phyloP scores from a whole-genome alignment of 495 filamentous ascomycete genomes.

The Pyrenopolyporus hunteri region DNA sequence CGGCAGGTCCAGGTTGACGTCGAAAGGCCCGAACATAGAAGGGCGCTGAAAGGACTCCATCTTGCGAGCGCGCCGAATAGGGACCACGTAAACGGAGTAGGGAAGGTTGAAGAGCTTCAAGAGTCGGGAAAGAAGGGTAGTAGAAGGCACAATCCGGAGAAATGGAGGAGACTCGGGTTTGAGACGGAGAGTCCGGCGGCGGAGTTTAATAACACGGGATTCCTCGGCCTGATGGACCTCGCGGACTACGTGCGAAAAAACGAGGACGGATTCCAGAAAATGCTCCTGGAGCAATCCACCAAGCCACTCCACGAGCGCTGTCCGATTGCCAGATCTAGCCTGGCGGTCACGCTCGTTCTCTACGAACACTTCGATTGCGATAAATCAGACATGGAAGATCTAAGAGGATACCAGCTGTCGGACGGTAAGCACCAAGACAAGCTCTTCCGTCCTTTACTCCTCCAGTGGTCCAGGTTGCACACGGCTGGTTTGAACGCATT shows the following conservation, averaged over 20 bases:
- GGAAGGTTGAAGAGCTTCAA: slow-evolving; percentile 42
- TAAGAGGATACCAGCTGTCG: slow-evolving; percentile 74
- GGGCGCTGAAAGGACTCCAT: slow-evolving; percentile 83
- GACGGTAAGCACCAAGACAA: slow-evolving; percentile 86
- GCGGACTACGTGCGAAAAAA: slow-evolving; percentile 90
- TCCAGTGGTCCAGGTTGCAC: slow-evolving; percentile 98
- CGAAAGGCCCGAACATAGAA: slow-evolving; percentile 85
- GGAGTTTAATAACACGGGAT: slow-evolving; percentile 87
- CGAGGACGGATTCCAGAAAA: slow-evolving; percentile 89
- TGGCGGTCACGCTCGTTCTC: slow-evolving; percentile 85
- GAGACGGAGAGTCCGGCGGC: slow-evolving; percentile 82
- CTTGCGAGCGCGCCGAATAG: slow-evolving; percentile 77
- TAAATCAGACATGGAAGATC: slow-evolving; percentile 81
- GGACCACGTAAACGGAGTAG: slow-evolving; percentile 46
- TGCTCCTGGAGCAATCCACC: slow-evolving; percentile 87
- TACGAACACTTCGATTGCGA: slow-evolving; percentile 97
- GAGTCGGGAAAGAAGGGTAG: slow-evolving; percentile 56
- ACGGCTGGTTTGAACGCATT: slow-evolving; percentile 87
- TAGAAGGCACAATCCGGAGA: slow-evolving; percentile 81
- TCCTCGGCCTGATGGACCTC: slow-evolving; percentile 96
- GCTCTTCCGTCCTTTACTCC: slow-evolving; percentile 82
- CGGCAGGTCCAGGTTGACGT: slow-evolving; percentile 81
- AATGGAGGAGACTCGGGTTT: slow-evolving; percentile 93
- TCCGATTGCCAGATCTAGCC: slow-evolving; percentile 84
- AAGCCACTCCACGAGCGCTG: slow-evolving; percentile 75